Evolutionary conservation across 139 green algal genomes (phyloP), one percentile per base, ranked within the genome.

Genomic region (Eudorina sp.): DNA sequence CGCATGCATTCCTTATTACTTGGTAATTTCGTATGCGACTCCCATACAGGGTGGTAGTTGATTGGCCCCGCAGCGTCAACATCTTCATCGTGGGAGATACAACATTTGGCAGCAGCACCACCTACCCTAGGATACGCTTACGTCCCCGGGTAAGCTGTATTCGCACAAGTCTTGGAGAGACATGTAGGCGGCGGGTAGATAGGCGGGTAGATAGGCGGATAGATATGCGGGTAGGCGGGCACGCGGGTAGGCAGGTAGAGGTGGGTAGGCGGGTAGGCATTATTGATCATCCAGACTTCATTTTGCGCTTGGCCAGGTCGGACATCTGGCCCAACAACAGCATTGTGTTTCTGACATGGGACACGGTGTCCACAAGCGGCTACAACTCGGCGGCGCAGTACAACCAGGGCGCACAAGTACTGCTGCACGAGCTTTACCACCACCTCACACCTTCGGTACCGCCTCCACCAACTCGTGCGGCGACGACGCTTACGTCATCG

Each of bases 371-470:
- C 11, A 9, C 58, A 2, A 27, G 31, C 25, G 78, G 78, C 16
- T 85, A 9, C 78, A 85, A 85, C 78, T 19, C 5, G 0, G 4
- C 21, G 1, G 1, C 29, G 4, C 9, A 9, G 3, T 75, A 85
- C 78, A 60, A 74, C 40, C 27, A 74, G 40, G 78, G 78, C 23
- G 4, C 55, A 8, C 23, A 45, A 16, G 74, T 55, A 55, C 78
- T 85, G 38, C 1, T 51, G 13, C 78, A 85, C 58, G 78, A 85
- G 78, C 38, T 74, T 3, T 60, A 60, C 27, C 78, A 85, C 40
- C 58, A 75, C 78, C 55, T 85, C 77, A 85, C 77, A 38, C 53
- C 21, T 85, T 85, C 38, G 19, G 5, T 1, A 2, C 21, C 53
- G 43, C 31, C 51, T 68, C 9, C n/a, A n/a, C 23, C n/a, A n/a